These are phyloP conservation scores for Colletotrichum sp. DNA, from an alignment of 2,329 filamentous ascomycete species.

Conservation along the genomic window DNA sequence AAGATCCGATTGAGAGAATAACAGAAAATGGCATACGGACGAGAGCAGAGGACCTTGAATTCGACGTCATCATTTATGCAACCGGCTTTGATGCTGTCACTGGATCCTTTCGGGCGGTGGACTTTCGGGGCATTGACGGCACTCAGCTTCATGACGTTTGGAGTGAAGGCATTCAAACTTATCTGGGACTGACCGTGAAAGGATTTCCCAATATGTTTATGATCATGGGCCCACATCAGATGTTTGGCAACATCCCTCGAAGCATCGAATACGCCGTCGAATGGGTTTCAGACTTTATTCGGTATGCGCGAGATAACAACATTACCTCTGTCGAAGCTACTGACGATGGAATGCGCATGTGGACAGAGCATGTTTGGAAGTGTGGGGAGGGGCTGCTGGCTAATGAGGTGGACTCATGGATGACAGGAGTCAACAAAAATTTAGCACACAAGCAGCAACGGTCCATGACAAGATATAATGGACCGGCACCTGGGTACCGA, in stretches of 20 bases:
- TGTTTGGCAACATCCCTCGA: conserved; percentile 47
- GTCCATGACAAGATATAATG: conserved; percentile 51
- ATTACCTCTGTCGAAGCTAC: conserved; percentile 45
- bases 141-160: conserved; percentile 36
- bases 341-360: conserved; percentile 39
- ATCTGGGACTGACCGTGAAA: conserved; percentile 45
- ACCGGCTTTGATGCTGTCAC: conserved; percentile 45
- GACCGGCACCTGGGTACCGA: conserved; percentile 48
- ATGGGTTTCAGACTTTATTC: conserved; percentile 41
- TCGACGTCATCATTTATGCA: conserved; percentile 44
- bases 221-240: conserved; percentile 48
- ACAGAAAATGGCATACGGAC: conserved; percentile 39
- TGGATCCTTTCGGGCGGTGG: conserved; percentile 35
- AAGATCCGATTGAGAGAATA: conserved; percentile 44
- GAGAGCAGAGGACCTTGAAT: conserved; percentile 30
- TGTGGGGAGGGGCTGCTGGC: conserved; percentile 48
- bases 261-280: conserved; percentile 47
- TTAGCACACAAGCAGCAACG: conserved; percentile 49
- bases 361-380: conserved; percentile 54
- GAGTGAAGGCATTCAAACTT: conserved; percentile 36
- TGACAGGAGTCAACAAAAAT: conserved; percentile 61
- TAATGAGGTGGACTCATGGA: conserved; percentile 58
- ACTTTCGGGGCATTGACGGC: conserved; percentile 34
- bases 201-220: conserved; percentile 55
- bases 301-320: conserved; percentile 33